phyloP scores from a whole-genome alignment of 805 yeast genomes.

The Hanseniaspora lindneri region DNA sequence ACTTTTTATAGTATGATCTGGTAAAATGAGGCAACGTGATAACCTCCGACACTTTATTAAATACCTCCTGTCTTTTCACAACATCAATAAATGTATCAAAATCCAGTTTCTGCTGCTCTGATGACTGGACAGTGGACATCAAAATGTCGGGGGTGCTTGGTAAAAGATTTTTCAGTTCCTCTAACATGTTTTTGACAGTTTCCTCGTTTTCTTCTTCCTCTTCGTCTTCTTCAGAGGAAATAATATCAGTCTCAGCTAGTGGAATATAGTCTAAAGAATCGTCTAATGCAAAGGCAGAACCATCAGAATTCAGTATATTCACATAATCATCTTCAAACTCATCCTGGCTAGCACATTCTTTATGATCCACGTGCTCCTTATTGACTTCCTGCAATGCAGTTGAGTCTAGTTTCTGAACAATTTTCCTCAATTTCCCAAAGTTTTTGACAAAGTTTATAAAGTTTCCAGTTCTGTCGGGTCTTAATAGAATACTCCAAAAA shows the following conservation, averaged over 20 bases:
- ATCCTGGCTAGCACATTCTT: constrained; percentile 31
- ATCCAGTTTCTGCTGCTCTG: neutral
- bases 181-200: neutral
- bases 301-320: constrained; percentile 11
- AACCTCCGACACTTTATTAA: neutral
- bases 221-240: constrained; percentile 15
- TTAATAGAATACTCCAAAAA: neutral
- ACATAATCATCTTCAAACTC: constrained; percentile 21
- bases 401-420: constrained; percentile 24
- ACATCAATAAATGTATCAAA: constrained; percentile 1
- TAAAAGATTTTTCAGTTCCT: constrained; percentile 2
- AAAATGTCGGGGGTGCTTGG: constrained; percentile 1
- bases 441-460: constrained; percentile 19
- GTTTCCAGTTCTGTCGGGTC: neutral
- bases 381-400: constrained; percentile 16
- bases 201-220: neutral
- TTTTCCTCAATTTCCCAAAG: constrained; percentile 18
- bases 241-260: neutral
- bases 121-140: neutral
- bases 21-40: constrained; percentile 22
- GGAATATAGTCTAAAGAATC: constrained; percentile 20
- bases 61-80: constrained; percentile 2
- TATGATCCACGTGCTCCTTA: constrained; percentile 22
- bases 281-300: constrained; percentile 27
- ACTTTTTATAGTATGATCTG: constrained; percentile 27